phyloP scores from a whole-genome alignment of 2,329 filamentous ascomycete species.

The Colletotrichum euphorbiae region DNA sequence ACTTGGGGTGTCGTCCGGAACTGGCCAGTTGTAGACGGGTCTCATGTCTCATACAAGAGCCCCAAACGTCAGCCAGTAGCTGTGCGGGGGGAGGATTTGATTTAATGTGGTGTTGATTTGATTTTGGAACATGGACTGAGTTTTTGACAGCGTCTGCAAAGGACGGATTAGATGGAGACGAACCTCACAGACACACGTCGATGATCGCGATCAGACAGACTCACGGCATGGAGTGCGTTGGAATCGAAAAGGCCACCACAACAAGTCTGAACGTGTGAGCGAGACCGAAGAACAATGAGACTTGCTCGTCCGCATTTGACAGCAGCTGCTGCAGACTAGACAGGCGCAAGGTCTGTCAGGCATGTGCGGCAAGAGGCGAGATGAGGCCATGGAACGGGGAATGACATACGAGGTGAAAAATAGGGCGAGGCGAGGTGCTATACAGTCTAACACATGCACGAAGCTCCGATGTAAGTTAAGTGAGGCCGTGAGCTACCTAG shows the following conservation, averaged over 20 bases:
- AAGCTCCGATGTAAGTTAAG: too few relatives aligned
- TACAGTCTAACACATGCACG: too few relatives aligned
- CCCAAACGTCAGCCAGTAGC: slow-evolving; percentile 27
- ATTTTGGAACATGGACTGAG: slow-evolving; percentile 11
- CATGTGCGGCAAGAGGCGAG: background rate
- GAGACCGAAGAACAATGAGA: background rate
- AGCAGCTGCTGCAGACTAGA: slow-evolving; percentile 1
- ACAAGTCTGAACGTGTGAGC: background rate
- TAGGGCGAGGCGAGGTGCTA: too few relatives aligned
- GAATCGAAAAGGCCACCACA: background rate
- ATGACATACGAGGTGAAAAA: too few relatives aligned
- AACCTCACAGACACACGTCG: slow-evolving; percentile 19
- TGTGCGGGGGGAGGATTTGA: slow-evolving; percentile 36
- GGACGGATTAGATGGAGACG: slow-evolving; percentile 25
- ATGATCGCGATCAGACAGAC: slow-evolving; percentile 18
- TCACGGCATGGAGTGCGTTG: background rate
- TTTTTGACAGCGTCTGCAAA: slow-evolving; percentile 12
- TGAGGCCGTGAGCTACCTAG: too few relatives aligned
- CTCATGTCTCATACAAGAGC: slow-evolving; percentile 38
- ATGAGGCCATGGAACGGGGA: background rate
- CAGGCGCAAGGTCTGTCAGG: slow-evolving; percentile 6
- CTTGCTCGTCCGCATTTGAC: background rate
- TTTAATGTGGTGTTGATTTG: slow-evolving; percentile 9
- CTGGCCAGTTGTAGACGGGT: slow-evolving; percentile 28
- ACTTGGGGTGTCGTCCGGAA: slow-evolving; percentile 22